Conservation (phyloP, 805 yeast species). For the Ogataea methylovora region DNA sequence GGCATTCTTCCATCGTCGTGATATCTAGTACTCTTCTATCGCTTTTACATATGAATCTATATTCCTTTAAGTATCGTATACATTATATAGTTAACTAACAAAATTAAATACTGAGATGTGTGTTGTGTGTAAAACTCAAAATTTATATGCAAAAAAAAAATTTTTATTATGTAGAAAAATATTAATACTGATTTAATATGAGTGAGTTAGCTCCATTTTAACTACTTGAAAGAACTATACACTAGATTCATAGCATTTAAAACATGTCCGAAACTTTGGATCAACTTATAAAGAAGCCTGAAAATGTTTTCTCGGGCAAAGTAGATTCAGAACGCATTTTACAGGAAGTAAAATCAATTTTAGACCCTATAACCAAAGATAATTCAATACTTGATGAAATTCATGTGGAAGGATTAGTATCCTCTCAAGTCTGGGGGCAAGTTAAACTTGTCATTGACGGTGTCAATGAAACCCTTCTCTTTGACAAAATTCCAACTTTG, state of each 20-base stretch:
- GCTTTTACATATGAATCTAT: too few relatives aligned
- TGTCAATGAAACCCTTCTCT: slow-evolving; percentile 56
- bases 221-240: not conserved
- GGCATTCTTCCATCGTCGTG: too few relatives aligned
- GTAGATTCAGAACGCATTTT: slow-evolving; percentile 14
- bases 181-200: too few relatives aligned
- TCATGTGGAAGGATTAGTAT: slow-evolving; percentile 78
- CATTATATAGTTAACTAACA: too few relatives aligned
- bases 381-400: slow-evolving; percentile 72
- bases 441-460: slow-evolving; percentile 78
- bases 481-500: slow-evolving; percentile 46
- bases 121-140: too few relatives aligned
- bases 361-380: slow-evolving; percentile 44
- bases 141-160: too few relatives aligned
- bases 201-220: too few relatives aligned
- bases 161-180: too few relatives aligned
- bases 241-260: not conserved
- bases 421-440: slow-evolving; percentile 92
- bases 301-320: slow-evolving; percentile 9
- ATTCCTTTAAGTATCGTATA: too few relatives aligned
- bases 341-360: slow-evolving; percentile 34
- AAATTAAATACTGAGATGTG: too few relatives aligned
- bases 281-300: slow-evolving; percentile 10
- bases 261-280: slow-evolving; percentile 9
- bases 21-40: too few relatives aligned